Conservation (phyloP, 2,329 filamentous ascomycete species). For the Knufia petricola region DNA sequence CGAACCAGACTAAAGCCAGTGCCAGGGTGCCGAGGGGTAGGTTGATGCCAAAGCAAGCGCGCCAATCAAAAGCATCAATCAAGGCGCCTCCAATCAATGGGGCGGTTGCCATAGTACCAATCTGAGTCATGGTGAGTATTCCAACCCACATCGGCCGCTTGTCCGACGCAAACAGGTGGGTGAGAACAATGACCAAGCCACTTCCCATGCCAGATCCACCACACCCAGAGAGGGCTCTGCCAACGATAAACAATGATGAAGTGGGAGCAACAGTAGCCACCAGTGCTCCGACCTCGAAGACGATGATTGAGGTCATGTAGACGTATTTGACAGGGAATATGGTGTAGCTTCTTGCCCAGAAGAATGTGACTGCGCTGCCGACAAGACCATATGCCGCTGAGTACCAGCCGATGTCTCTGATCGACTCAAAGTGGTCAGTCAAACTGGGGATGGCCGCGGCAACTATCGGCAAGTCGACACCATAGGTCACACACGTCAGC, state of each 20-base stretch:
- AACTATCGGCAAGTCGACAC: conserved; percentile 4
- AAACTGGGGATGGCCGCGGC: conserved; percentile 6
- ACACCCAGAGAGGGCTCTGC: conserved; percentile 27
- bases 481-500: neutral
- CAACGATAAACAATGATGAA: conserved; percentile 22
- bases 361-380: conserved; percentile 1
- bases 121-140: conserved; percentile 23
- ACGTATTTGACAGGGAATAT: conserved; percentile 26
- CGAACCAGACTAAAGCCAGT: conserved; percentile 23
- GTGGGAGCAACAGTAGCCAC: conserved; percentile 19
- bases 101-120: conserved; percentile 23
- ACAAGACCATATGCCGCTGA: conserved; percentile 13
- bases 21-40: conserved; percentile 34
- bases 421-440: conserved; percentile 24
- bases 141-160: conserved; percentile 25
- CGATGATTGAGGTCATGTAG: conserved; percentile 19
- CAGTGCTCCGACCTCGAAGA: conserved; percentile 20
- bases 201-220: conserved; percentile 21
- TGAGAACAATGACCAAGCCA: conserved; percentile 17
- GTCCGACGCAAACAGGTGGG: conserved; percentile 21
- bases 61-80: conserved; percentile 28
- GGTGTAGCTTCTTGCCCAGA: conserved; percentile 24
- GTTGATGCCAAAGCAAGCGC: conserved; percentile 32
- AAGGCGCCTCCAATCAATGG: conserved; percentile 30
- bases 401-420: conserved; percentile 27